Evolutionary conservation across 768 basidiomycete genomes (phyloP), one percentile per base, ranked within the genome.

Genomic region (Fistulinella prunicolor): DNA sequence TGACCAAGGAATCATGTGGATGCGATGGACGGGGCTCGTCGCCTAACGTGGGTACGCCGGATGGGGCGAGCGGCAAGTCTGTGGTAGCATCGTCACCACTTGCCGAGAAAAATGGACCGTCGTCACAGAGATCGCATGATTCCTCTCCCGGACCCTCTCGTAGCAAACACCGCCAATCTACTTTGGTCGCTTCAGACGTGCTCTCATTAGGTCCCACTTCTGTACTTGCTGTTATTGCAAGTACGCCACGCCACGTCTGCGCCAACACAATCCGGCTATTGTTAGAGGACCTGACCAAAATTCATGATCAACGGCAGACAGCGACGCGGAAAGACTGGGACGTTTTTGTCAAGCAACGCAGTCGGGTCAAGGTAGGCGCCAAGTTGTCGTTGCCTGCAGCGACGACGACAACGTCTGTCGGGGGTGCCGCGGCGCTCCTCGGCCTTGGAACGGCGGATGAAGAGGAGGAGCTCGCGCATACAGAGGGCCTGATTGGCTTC

Each of bases 401-500:
- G 12, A 53, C 54, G 29, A 58, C 58, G 9, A 38, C 57, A 22
- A 58, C 57, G 2, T 49, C 66, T 9, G 60, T 60, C 5, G 71
- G 73, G 0, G 76, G 78, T 0, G 82, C 82, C 0, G 86, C 86
- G 5, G 80, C 79, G 4, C 71, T 91, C 30, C 73, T 89, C 4
- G 88, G 87, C 9, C 72, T 86, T 2, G 82, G 82, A 13, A 79
- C 80, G 7, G 74, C 74, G 1, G 71, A 75, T 26, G 83, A 81
- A 46, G 82, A 81, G 47, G 87, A 89, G 39, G 92, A 94, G 59
- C 73, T 91, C 35, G 70, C 73, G 24, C 92, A 94, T 64, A 85
- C 79, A 20, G 90, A 91, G 28, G 92, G 91, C 1, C 64, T 97
- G 23, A 85, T 99, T 46, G 94, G 92, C 1, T 87, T 99, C 49